phyloP scores from a whole-genome alignment of 805 yeast species.

The Candida fluviatilis region DNA sequence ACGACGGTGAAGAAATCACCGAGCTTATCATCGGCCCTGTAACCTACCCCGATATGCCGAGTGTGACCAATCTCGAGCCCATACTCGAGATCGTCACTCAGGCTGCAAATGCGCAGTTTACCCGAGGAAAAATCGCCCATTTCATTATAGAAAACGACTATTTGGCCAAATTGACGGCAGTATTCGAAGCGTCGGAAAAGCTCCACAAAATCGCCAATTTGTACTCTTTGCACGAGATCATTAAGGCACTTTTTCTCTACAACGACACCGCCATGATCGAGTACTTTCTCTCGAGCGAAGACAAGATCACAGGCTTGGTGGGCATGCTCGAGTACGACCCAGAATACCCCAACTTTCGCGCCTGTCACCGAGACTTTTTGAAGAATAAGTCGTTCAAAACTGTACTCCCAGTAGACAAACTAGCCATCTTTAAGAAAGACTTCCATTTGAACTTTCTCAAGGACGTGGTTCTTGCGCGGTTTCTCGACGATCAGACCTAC shows the following conservation, averaged over 20 bases:
- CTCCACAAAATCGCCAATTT: conserved; percentile 50
- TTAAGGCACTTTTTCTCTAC: conserved; percentile 66
- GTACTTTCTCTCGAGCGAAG: conserved; percentile 27
- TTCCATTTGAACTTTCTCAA: conserved; percentile 76
- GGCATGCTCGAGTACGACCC: conserved; percentile 89
- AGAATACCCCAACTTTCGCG: conserved; percentile 74
- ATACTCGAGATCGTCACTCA: conserved; percentile 57
- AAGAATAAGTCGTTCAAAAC: conserved; percentile 61
- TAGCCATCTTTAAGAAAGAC: conserved; percentile 61
- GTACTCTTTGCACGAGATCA: conserved; percentile 65
- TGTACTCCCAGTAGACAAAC: conserved; percentile 56
- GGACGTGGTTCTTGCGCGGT: conserved; percentile 80
- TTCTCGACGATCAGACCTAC: conserved; percentile 77
- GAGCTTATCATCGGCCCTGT: conserved; percentile 82
- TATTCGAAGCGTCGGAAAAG: conserved; percentile 57
- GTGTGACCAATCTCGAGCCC: conserved; percentile 45
- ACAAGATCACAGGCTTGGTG: conserved; percentile 46
- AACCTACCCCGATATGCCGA: conserved; percentile 57
- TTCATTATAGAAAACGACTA: conserved; percentile 54
- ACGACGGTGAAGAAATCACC: conserved; percentile 49
- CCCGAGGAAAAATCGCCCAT: conserved; percentile 55
- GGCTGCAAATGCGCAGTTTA: conserved; percentile 57
- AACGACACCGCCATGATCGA: conserved; percentile 51
- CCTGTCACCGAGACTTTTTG: conserved; percentile 71
- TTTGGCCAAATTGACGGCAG: conserved; percentile 44